Evolutionary conservation across 805 yeast genomes (phyloP).

Genomic region (Yamadazyma sp.): DNA sequence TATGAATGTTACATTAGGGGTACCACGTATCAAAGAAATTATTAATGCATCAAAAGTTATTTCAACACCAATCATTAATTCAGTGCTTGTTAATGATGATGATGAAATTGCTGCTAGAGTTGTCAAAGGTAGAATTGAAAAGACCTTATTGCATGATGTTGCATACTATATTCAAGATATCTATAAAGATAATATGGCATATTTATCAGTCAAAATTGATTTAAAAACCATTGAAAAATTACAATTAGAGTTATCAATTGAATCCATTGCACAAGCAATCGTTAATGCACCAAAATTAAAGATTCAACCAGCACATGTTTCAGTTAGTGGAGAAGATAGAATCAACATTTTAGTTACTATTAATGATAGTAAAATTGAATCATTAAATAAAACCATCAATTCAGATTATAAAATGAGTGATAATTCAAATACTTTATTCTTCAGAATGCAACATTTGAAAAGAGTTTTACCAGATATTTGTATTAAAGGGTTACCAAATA

Average conservation of each 20-base stretch:
- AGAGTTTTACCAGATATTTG: slow-evolving; percentile 83
- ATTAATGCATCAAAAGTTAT: slow-evolving; percentile 94
- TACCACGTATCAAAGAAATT: slow-evolving; percentile 98
- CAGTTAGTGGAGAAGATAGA: slow-evolving; percentile 60
- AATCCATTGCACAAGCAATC: slow-evolving; percentile 82
- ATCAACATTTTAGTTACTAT: slow-evolving; percentile 60
- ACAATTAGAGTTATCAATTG: slow-evolving; percentile 84
- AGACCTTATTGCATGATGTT: slow-evolving; percentile 82
- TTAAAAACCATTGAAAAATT: slow-evolving; percentile 79
- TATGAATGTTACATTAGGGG: slow-evolving; percentile 98
- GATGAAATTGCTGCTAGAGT: slow-evolving; percentile 99
- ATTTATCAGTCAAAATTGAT: slow-evolving; percentile 78
- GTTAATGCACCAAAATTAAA: slow-evolving; percentile 85
- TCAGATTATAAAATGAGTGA: slow-evolving; percentile 33
- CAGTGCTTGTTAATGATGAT: slow-evolving; percentile 84
- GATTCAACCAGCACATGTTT: slow-evolving; percentile 68
- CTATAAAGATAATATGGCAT: slow-evolving; percentile 75
- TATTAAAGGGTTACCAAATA: slow-evolving; percentile 89
- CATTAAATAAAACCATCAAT: slow-evolving; percentile 31
- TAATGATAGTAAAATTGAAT: slow-evolving; percentile 35
- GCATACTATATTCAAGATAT: slow-evolving; percentile 92
- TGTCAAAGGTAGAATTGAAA: slow-evolving; percentile 95
- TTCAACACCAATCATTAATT: slow-evolving; percentile 95
- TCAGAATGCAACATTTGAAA: slow-evolving; percentile 84
- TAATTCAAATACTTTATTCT: slow-evolving; percentile 56